A percentile compares a stretch with the other conserved stretches of the same genome.
These are phyloP conservation scores for Lonicera japonica DNA, from an alignment of 129 eudicot species.

Conservation along the genomic window DNA sequence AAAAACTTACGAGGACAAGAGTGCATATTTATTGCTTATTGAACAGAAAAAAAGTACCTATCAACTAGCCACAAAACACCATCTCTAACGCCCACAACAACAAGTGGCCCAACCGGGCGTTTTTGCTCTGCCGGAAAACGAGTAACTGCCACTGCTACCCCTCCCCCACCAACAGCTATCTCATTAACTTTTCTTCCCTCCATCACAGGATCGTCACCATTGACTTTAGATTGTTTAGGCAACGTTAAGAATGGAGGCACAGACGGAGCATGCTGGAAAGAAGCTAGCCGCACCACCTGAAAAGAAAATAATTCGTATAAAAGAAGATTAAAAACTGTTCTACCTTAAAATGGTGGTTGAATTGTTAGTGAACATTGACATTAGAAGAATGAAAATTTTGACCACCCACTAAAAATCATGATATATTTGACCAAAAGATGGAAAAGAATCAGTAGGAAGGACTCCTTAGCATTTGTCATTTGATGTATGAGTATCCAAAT, in stretches of 20 bases:
- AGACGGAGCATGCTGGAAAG: slow-evolving; percentile 92
- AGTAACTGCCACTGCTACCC: slow-evolving; percentile 93
- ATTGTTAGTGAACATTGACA: not conserved
- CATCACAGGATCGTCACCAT: slow-evolving; percentile 52
- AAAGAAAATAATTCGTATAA: slow-evolving; percentile 5
- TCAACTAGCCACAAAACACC: slow-evolving; percentile 98
- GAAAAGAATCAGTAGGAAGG: not conserved
- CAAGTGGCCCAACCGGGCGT: slow-evolving; percentile 93
- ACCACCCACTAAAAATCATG: not conserved
- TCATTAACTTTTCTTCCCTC: slow-evolving; percentile 71
- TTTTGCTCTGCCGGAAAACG: slow-evolving; percentile 97
- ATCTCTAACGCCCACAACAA: slow-evolving; percentile 85
- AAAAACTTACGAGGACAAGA: not conserved
- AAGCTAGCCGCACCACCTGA: slow-evolving; percentile 92
- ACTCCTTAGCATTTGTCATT: not conserved
- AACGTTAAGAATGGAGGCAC: slow-evolving; percentile 83
- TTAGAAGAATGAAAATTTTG: not conserved
- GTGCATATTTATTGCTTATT: not conserved
- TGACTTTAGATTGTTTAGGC: slow-evolving; percentile 75
- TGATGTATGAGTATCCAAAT: not conserved
- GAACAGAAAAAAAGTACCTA: slow-evolving; percentile 33
- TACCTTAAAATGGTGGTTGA: not conserved
- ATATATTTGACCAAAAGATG: not conserved
- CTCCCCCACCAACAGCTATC: slow-evolving; percentile 98
- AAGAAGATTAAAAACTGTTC: not conserved